Conservation (phyloP, 148 eudicot species). For the Tetragonia tetragonoides region DNA sequence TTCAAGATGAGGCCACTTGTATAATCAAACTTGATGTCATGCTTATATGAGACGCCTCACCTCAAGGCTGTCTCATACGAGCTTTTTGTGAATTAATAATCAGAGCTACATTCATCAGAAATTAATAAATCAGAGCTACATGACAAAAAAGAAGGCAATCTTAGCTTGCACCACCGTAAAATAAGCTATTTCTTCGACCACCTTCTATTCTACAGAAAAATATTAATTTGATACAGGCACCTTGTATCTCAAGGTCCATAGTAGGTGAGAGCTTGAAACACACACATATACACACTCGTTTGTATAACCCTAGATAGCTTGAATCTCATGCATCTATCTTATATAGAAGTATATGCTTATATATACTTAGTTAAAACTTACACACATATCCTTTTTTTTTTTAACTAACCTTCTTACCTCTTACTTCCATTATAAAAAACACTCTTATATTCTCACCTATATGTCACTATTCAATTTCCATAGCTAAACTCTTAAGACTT, state of each 20-base stretch:
- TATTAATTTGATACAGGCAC: conserved; percentile 20
- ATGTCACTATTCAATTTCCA: conserved; percentile 23
- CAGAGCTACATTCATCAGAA: no score
- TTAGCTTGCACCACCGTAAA: conserved; percentile 11
- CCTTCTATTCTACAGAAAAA: conserved; percentile 22
- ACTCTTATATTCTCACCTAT: conserved; percentile 25
- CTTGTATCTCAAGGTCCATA: conserved; percentile 42
- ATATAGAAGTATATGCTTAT: neutral
- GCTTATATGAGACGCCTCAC: no score
- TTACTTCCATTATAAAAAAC: neutral
- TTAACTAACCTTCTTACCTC: neutral
- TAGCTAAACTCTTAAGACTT: conserved; percentile 20
- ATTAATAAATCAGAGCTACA: neutral
- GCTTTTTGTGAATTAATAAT: no score
- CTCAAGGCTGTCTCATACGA: no score
- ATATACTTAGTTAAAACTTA: conserved; percentile 4
- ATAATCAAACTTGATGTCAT: no score
- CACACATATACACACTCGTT: conserved; percentile 26
- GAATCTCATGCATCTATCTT: conserved; percentile 6
- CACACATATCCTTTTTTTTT: conserved; percentile 1
- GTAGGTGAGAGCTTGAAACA: conserved; percentile 52
- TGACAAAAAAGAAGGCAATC: conserved; percentile 13
- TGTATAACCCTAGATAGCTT: conserved; percentile 23
- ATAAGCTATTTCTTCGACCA: conserved; percentile 23
- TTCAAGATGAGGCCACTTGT: no score